Evolutionary conservation across 345 rosid genomes (phyloP), one percentile per base, ranked within the genome.

Genomic region (Fremontodendron californicum): DNA sequence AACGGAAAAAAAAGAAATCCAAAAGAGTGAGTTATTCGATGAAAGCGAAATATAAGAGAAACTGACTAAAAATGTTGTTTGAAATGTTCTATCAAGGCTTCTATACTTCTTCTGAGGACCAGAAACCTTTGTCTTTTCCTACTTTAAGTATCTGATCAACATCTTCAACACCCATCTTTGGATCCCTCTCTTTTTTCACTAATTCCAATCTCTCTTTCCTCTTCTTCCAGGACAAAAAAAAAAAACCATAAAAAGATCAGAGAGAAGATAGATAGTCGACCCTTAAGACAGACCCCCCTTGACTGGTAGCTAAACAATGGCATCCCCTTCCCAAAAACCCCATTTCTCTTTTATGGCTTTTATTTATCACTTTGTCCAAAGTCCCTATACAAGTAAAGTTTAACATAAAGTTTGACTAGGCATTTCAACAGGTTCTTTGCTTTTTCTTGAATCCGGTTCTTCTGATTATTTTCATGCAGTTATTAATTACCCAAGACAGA

Each of bases 41-140:
- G 90, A 85, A 80, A 89, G 92, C 82, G 86, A 89, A 75, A 84
- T 84, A 65, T 68, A 63, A 77, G 78, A 79, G 81, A 82, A 57
- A 80, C 80, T 52, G 84, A 85, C 83, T 78, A 69, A 85, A 83
- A 77, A 54, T 77, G 79, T 71, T 66, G 80, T 70, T 86, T 68
- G 88, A 87, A 85, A 84, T 82, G 87, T 87, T 78, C 86, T 55
- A 83, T 89, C 89, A 82, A 83, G 77, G 83, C 85, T 87, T 87
- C 88, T 82, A 84, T 83, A 80, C 87, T 78, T 84, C 84, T 84
- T 75, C 84, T 70, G 48, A 81, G 80, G 82, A 78, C 73, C 82
- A 82, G 84, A 84, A 89, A 89, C 89, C 89, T 89, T 85, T 87
- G 90, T 86, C 82, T 89, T 86, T 87, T 86, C 90, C 90, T 78